Percentiles rank a stretch among this genome's conserved stretches.
Conservation (phyloP, 805 yeast species). For the Candida boleticola region DNA sequence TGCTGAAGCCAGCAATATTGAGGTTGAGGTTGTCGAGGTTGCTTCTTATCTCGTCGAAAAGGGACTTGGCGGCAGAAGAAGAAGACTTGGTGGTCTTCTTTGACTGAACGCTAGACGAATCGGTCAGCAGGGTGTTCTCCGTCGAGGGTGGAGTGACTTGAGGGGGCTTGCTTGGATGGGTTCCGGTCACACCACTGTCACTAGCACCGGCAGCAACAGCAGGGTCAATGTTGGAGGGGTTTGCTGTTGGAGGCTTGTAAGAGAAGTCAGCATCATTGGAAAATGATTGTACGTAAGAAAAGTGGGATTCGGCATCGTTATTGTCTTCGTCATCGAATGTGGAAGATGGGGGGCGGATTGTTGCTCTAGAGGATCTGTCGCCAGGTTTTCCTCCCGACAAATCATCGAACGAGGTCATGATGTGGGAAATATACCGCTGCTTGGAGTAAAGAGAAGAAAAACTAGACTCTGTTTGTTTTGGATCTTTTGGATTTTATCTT, state of each 20-base stretch:
- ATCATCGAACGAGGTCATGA: background rate
- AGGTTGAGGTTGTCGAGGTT: constrained; percentile 2
- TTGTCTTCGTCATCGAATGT: background rate
- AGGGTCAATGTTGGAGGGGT: background rate
- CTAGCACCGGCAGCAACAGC: background rate
- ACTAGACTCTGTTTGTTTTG: no score
- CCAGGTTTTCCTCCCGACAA: background rate
- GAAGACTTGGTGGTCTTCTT: background rate
- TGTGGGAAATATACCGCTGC: no score
- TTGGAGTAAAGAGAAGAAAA: background rate
- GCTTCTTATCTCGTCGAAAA: constrained; percentile 5
- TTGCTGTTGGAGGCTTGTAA: constrained; percentile 5
- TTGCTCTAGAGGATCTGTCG: constrained; percentile 1
- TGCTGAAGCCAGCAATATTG: background rate
- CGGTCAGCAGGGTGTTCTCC: background rate
- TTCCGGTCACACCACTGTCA: no score
- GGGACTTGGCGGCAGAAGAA: constrained; percentile 1
- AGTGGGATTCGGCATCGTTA: constrained; percentile 1
- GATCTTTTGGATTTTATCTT: no score
- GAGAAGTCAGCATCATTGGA: constrained; percentile 7
- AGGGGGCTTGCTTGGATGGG: background rate
- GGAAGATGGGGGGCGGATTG: background rate
- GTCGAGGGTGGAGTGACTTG: background rate
- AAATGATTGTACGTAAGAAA: constrained; percentile 3
- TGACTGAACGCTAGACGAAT: background rate